Base-by-base conservation (phyloP, 2,329 filamentous ascomycete genomes). In the Ceratocystis cacaofunesta region DNA sequence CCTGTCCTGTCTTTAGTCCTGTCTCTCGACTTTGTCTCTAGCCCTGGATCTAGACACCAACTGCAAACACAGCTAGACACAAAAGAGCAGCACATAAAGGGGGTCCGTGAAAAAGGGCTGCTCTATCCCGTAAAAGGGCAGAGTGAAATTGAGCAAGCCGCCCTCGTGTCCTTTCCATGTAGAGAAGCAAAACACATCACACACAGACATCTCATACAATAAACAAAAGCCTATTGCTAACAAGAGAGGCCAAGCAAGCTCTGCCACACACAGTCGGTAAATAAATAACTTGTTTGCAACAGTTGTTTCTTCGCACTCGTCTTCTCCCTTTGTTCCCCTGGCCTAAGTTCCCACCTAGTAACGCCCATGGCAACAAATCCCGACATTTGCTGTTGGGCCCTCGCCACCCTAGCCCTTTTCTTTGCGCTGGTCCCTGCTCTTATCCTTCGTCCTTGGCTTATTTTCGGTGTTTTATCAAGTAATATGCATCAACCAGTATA, bases 201-300 rank as follows among this genome's bases (percentile, higher is more conserved):
- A 48, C 46, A 41, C 36, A 41, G 36, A 41, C 36, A 15, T 15
- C 36, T 12, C 10, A 5, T 2, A 41, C 36, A 41, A 4, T 12
- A 41, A 41, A 41, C 36, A 41, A 41, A 4, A 12, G 36, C 36
- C 36, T 41, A 41, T 41, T 41, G 3, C 36, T 15, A 12, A 41
- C 36, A 28, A 32, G 28, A 58, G 55, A 58, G 10, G 17, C 25
- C 55, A 6, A 58, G 28, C 28, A 52, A 52, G 17, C 48, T 52
- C n/a, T 19, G 48, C 48, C 48, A n/a, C n/a, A 25, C n/a, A 12
- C n/a, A 52, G 12, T 52, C 48, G 10, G 22, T 10, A 25, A 17
- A 25, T 4, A 61, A 61, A 61, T 71, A 70, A 69, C 68, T 69
- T 70, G 68, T 69, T 61, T 52, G 10, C 22, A n/a, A 19, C 4